These are phyloP conservation scores for Zoysia japonica DNA, from an alignment of 176 grass and related monocot genomes.

Conservation along the genomic window DNA sequence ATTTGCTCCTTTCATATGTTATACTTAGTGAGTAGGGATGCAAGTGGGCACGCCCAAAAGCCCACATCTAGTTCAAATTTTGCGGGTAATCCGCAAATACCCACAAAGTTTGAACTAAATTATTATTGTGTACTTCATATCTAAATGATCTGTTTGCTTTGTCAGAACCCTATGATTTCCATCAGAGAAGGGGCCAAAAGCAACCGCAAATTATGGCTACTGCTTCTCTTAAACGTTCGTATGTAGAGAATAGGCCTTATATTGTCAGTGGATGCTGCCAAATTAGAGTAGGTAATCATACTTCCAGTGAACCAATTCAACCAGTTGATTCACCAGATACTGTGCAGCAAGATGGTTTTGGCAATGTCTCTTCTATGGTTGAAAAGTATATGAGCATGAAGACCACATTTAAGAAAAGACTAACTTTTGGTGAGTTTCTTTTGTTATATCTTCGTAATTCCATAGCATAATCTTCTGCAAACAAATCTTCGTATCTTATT, in stretches of 20 bases:
- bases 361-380: conserved; percentile 80
- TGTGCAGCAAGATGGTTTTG: conserved; percentile 55
- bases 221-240: conserved; percentile 88
- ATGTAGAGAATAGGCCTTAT: conserved; percentile 89
- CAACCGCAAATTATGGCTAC: conserved; percentile 88
- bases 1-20: background rate
- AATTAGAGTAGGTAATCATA: conserved; percentile 57
- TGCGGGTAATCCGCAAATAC: too few relatives aligned
- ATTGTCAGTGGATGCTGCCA: conserved; percentile 83
- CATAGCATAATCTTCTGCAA: conserved; percentile 11
- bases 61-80: too few relatives aligned
- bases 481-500: conserved; percentile 18
- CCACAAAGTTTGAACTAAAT: too few relatives aligned
- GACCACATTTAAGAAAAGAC: conserved; percentile 75
- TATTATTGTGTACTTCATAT: background rate
- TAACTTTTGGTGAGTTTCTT: conserved; percentile 82
- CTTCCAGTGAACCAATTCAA: conserved; percentile 59
- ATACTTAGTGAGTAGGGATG: background rate
- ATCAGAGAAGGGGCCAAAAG: conserved; percentile 84
- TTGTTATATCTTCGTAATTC: conserved; percentile 19
- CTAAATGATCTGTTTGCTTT: conserved; percentile 32
- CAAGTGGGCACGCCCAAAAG: too few relatives aligned
- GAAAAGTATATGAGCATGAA: conserved; percentile 95
- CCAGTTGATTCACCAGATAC: conserved; percentile 49
- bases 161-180: conserved; percentile 84